Conservation (phyloP, 192 early-diverging fungal species). For the Linnemannia hyalina region DNA sequence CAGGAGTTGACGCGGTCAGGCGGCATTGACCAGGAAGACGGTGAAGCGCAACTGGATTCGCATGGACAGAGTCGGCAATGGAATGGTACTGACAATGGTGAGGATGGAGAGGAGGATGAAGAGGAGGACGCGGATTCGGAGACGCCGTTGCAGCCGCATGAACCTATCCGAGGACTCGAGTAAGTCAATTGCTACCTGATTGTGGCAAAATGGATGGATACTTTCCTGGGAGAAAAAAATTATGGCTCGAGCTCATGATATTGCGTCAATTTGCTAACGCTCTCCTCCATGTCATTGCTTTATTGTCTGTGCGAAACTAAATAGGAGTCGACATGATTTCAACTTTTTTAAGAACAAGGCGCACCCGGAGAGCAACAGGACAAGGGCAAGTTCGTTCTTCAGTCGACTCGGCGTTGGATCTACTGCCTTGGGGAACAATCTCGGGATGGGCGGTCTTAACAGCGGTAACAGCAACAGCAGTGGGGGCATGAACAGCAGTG, state of each 20-base stretch:
- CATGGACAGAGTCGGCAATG: not conserved
- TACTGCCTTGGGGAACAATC: not conserved
- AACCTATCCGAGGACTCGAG: constrained; percentile 47
- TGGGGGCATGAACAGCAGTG: not conserved
- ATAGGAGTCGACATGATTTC: constrained; percentile 52
- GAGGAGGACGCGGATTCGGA: constrained; percentile 52
- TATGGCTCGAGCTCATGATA: not conserved
- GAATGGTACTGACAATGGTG: not conserved
- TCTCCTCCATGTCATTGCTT: not conserved
- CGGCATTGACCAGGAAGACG: not conserved
- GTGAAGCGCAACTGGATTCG: not conserved
- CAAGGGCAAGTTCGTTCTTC: constrained; percentile 31
- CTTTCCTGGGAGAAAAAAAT: not conserved
- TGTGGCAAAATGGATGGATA: not conserved
- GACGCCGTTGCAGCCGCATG: constrained; percentile 45
- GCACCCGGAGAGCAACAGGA: constrained; percentile 23
- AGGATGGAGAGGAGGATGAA: constrained; percentile 13
- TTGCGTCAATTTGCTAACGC: not conserved
- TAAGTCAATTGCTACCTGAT: not conserved
- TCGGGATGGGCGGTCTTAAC: not conserved
- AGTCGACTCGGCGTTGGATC: constrained; percentile 32
- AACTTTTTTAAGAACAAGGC: constrained; percentile 55
- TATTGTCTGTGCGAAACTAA: not conserved
- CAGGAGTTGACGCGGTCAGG: constrained; percentile 21
- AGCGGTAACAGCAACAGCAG: not conserved